Base-by-base conservation (phyloP, 2,329 filamentous ascomycete species). In the Venturia asperata region DNA sequence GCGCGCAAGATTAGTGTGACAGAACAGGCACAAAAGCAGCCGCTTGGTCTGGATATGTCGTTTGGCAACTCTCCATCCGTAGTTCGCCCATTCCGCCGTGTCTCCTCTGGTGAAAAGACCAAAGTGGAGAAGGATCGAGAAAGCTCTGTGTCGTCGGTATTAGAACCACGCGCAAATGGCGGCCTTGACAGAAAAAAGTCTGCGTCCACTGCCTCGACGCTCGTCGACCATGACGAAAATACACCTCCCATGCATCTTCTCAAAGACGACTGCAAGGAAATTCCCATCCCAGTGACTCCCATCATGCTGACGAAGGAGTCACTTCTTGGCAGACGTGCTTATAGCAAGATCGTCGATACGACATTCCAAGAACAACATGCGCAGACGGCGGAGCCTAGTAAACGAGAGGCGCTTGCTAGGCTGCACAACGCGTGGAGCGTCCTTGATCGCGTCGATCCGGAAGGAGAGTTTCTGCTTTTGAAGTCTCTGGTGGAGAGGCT, bases 51-150 rank as follows among this genome's bases (percentile, higher is more conserved):
- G 1, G 91, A 97, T 72, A 87, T 96, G 81, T 95, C 89, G 6
- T 97, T 95, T 77, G 94, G 93, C 63, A 97, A 97, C 75, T 89
- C 88, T 9, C 91, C 90, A 1, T 97, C 93, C 0, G 96, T 92
- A 19, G 91, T 96, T 69, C 88, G 92, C 64, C 87, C 96, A 63
- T 97, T 97, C 80, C 90, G 91, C 68, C 86, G 93, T 30, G 91
- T 96, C 0, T 94, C 92, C 0, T 89, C 91, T 70, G 74, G 61
- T 15, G 64, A 61, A 5, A 24, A 66, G 15, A 45, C 6, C 17
- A 79, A 80, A 73, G 17, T 64, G 61, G 34, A 34, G n/a, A 47
- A 52, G 7, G 45, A 61, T 43, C 55, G 61, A 63, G 65, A 63
- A 2, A 21, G 37, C 37, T 49, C 64, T 34, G 42, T 42, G 4